These are phyloP conservation scores for Cytospora leucostoma DNA, from an alignment of 2,329 filamentous ascomycete species.

Conservation along the genomic window DNA sequence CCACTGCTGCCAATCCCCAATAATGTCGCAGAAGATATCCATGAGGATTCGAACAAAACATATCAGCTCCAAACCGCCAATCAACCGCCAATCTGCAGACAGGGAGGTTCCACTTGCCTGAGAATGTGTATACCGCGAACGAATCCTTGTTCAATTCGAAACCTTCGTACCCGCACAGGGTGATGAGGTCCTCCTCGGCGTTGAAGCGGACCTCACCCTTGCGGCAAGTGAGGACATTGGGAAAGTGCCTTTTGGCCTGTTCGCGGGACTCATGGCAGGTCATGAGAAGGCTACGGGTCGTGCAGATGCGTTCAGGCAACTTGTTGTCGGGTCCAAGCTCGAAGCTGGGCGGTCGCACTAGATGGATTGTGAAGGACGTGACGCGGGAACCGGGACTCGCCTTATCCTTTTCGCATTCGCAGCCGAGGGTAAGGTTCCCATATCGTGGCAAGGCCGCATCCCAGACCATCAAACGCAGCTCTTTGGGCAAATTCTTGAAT, in stretches of 20 bases:
- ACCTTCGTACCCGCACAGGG: too few species aligned
- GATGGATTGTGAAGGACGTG: neutral
- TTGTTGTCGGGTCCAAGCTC: neutral
- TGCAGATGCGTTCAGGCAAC: neutral
- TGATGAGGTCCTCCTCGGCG: neutral
- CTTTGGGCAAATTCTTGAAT: neutral
- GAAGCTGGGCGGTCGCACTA: neutral
- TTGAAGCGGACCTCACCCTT: neutral
- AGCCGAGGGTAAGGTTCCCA: neutral
- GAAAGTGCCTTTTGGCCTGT: neutral
- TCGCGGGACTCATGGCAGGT: neutral
- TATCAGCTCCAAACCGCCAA: neutral
- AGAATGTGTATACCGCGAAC: neutral
- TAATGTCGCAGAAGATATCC: too few species aligned
- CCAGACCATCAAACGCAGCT: neutral
- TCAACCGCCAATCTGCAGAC: neutral
- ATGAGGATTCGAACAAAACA: neutral
- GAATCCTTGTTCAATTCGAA: too few species aligned
- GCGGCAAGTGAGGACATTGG: neutral
- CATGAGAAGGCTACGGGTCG: neutral
- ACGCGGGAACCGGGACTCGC: too few species aligned
- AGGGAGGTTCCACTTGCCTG: neutral
- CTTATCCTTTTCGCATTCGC: neutral
- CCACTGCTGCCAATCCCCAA: too few species aligned
- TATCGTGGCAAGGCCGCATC: neutral